Evolutionary conservation across 495 filamentous ascomycete species (phyloP).

Genomic region (Ramalina peruviana): DNA sequence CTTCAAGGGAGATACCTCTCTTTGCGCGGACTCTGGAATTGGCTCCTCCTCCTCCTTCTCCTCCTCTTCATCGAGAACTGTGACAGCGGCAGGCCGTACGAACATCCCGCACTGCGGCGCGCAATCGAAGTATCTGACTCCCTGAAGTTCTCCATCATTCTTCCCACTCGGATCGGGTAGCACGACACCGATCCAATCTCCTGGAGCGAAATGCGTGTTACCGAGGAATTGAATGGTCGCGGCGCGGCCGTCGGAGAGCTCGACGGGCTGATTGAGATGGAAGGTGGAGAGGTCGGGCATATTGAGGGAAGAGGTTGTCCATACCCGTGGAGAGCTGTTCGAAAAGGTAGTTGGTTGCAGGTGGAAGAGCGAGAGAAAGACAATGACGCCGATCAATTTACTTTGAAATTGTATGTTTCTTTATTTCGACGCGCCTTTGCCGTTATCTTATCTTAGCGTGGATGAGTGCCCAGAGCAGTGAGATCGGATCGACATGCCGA

Average conservation of each 20-base stretch:
- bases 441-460: conserved; percentile 1
- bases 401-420: background rate
- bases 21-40: too few relatives aligned
- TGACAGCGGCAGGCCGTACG: conserved; percentile 49
- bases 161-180: conserved; percentile 74
- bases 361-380: background rate
- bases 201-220: conserved; percentile 58
- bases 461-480: too few relatives aligned
- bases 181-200: conserved; percentile 86
- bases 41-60: too few relatives aligned
- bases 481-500: too few relatives aligned
- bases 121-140: conserved; percentile 83
- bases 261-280: conserved; percentile 45
- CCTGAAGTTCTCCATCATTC: conserved; percentile 86
- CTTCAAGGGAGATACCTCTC: too few relatives aligned
- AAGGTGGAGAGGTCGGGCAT: conserved; percentile 23
- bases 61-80: conserved; percentile 38
- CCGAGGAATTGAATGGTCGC: conserved; percentile 73
- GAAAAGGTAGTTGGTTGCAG: background rate
- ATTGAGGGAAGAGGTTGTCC: conserved; percentile 6
- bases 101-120: conserved; percentile 77
- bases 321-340: background rate
- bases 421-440: background rate
- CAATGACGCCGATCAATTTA: background rate
- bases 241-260: conserved; percentile 59